These are phyloP conservation scores for Aphanomyces euteiches DNA, from an alignment of 352 stramenopile genomes.

Conservation along the genomic window DNA sequence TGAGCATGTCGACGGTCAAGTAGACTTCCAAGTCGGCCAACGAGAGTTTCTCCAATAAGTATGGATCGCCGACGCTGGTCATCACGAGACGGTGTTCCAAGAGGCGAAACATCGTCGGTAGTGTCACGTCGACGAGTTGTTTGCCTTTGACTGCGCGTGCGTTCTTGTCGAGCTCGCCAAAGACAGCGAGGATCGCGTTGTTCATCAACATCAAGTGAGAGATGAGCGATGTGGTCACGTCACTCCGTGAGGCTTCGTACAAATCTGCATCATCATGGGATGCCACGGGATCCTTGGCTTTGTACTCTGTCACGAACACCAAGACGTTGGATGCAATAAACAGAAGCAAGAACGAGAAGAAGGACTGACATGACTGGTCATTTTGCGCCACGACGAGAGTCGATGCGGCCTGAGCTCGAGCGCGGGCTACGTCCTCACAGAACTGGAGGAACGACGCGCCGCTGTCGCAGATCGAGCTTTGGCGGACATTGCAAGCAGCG, in stretches of 20 bases:
- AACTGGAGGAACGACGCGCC: slow-evolving; percentile 7
- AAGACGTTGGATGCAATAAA: too few species aligned
- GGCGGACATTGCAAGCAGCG: neutral
- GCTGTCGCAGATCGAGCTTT: neutral
- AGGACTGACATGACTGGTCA: too few species aligned
- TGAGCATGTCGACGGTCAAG: neutral
- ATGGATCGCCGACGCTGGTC: neutral
- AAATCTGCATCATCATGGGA: too few species aligned
- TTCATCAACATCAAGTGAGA: slow-evolving; percentile 24
- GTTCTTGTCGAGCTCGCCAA: slow-evolving; percentile 34
- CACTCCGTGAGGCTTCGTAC: too few species aligned
- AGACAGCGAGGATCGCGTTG: slow-evolving; percentile 4
- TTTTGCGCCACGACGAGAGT: too few species aligned
- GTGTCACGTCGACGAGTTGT: slow-evolving; percentile 34
- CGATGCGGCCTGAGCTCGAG: neutral
- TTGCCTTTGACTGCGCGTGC: slow-evolving; percentile 35
- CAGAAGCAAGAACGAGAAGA: too few species aligned
- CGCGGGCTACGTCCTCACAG: slow-evolving; percentile 3
- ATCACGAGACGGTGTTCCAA: neutral
- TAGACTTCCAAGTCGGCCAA: neutral
- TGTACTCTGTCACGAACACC: too few species aligned
- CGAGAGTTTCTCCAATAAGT: neutral
- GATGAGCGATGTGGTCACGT: neutral
- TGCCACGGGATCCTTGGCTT: too few species aligned
- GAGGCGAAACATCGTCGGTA: neutral